Evolutionary conservation across 1,284 basidiomycete species (phyloP), one percentile per base, ranked within the genome.

Genomic region (Rhodotorula mucilaginosa): DNA sequence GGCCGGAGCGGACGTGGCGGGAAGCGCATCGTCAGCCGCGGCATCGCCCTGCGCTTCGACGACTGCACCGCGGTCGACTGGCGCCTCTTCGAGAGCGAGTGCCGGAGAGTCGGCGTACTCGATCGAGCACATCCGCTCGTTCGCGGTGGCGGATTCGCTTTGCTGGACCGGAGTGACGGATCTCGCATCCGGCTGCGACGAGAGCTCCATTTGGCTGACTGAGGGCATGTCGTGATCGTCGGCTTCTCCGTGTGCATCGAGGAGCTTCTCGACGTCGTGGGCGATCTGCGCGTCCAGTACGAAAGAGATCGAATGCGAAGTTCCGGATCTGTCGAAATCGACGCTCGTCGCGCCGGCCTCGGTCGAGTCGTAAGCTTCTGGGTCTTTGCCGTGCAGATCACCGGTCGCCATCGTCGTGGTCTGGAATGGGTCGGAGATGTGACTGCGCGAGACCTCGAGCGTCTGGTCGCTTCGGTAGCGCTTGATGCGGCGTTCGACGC

Each of bases 401-500:
- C 3, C n/a, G 16, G 2, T 74, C 64, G 58, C 74, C 54, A 49
- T 7, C 31, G 58, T 6, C 5, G 23, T 2, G 39, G 51, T 10
- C 6, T 34, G 10, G 8, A 57, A 5, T 10, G 44, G 18, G 26
- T 29, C 31, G 6, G 48, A n/a, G 52, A n/a, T 26, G 16, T 13
- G 49, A 3, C 39, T 58, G 10, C 18, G 46, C 61, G 59, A 54
- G 34, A 57, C 75, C 70, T 58, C 78, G 68, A 66, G 70, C 31
- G 71, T 71, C 61, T 64, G 62, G 60, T 93, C 92, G 64, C 90
- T 91, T 66, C 90, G 85, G 23, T 92, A 90, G 58, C 90, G 88
- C 82, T 92, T 91, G 80, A 94, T 90, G 5, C 92, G 89, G 69
- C 92, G 86, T 81, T 94, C 92, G 58, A 90, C 88, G 58, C 91